Percentiles rank a stretch among this genome's conserved stretches.
phyloP scores from a whole-genome alignment of 495 filamentous ascomycete genomes.

The Penicillium diatomitis region DNA sequence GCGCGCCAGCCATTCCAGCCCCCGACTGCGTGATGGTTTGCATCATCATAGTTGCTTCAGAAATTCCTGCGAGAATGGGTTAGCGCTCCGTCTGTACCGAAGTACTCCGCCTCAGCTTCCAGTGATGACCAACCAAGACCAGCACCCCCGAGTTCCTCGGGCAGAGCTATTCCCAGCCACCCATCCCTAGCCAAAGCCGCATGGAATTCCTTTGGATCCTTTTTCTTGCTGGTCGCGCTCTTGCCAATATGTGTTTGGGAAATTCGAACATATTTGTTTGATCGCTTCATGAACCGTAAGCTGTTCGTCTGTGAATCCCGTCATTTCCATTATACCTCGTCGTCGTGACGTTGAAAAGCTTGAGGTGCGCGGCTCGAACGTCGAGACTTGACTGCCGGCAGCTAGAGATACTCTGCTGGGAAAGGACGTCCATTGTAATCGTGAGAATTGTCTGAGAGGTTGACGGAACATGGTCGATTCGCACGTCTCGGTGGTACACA shows the following conservation, averaged over 20 bases:
- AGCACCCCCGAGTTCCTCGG: conserved; percentile 60
- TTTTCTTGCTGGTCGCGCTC: conserved; percentile 55
- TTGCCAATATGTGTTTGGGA: conserved; percentile 60
- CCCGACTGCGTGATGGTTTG: conserved; percentile 72
- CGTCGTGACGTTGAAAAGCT: conserved; percentile 22
- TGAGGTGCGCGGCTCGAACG: not conserved
- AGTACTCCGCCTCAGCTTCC: no score
- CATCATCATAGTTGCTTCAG: conserved; percentile 79
- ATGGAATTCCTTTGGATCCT: conserved; percentile 66
- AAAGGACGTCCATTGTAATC: not conserved
- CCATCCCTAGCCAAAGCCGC: conserved; percentile 65
- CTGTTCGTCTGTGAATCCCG: conserved; percentile 63
- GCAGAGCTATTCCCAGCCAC: conserved; percentile 76
- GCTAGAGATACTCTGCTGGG: not conserved
- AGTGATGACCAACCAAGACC: conserved; percentile 51
- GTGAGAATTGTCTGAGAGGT: no score
- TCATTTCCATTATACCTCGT: conserved; percentile 54
- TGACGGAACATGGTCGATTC: no score
- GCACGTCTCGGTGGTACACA: no score
- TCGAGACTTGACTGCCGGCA: not conserved
- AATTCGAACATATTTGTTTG: conserved; percentile 55
- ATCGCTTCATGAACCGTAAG: conserved; percentile 64
- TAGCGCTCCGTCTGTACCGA: no score
- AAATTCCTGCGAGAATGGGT: conserved; percentile 37
- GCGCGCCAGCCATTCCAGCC: conserved; percentile 69